phyloP scores from a whole-genome alignment of 176 grass and related monocot species.

The Paspalum notatum region DNA sequence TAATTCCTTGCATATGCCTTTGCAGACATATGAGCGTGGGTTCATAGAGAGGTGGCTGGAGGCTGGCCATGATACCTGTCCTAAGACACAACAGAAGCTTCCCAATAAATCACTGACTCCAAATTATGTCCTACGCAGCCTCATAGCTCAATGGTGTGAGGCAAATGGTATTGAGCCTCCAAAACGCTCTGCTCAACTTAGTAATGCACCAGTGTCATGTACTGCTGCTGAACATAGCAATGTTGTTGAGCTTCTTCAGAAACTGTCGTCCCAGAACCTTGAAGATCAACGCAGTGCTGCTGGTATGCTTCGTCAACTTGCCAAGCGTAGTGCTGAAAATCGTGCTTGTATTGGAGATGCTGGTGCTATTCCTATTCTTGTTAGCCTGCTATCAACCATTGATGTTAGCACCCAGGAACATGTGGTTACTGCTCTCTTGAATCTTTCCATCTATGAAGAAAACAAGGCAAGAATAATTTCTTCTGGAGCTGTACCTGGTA shows the following conservation, averaged over 20 bases:
- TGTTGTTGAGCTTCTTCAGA: conserved; percentile 74
- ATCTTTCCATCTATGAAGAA: conserved; percentile 91
- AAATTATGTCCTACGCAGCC: conserved; percentile 78
- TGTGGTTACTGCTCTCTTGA: conserved; percentile 85
- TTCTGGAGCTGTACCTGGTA: conserved; percentile 74
- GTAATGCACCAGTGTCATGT: conserved; percentile 60
- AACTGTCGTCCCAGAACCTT: conserved; percentile 74
- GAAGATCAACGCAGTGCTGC: conserved; percentile 70
- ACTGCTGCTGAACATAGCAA: conserved; percentile 68
- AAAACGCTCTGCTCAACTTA: conserved; percentile 50
- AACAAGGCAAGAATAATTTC: conserved; percentile 84
- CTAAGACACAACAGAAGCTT: conserved; percentile 82
- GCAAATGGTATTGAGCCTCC: conserved; percentile 86
- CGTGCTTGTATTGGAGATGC: conserved; percentile 89
- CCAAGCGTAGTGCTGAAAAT: conserved; percentile 82
- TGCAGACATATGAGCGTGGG: conserved; percentile 82
- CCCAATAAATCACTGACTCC: conserved; percentile 77
- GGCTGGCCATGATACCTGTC: conserved; percentile 81
- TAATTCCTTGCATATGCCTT: conserved; percentile 42
- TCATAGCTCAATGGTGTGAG: conserved; percentile 91
- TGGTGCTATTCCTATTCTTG: conserved; percentile 85
- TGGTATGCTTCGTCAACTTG: conserved; percentile 83
- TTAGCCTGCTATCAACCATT: conserved; percentile 68
- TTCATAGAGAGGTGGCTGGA: conserved; percentile 91
- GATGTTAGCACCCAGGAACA: conserved; percentile 80